A percentile compares a stretch with the other conserved stretches of the same genome.
phyloP scores from a whole-genome alignment of 345 rosid genomes.

The Lumnitzera racemosa region DNA sequence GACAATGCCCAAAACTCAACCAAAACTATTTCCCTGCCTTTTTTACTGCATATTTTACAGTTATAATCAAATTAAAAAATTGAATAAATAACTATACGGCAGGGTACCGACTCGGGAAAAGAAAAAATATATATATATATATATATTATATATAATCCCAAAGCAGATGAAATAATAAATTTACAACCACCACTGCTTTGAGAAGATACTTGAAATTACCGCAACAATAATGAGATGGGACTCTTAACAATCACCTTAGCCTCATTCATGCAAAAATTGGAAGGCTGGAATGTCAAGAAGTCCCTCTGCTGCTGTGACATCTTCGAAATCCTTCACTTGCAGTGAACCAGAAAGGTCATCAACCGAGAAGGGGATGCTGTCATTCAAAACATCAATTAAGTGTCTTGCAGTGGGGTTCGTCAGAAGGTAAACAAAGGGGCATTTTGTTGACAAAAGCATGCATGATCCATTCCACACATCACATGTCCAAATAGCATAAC shows the following conservation, averaged over 20 bases:
- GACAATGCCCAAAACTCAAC: conserved; percentile 2
- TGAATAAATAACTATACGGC: conserved; percentile 27
- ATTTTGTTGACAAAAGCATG: not conserved
- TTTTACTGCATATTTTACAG: conserved; percentile 25
- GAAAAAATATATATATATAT: not conserved
- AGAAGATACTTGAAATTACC: not conserved
- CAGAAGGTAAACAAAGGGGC: not conserved
- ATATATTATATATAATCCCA: not conserved
- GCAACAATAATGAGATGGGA: not conserved
- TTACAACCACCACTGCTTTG: conserved; percentile 14
- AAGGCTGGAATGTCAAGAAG: conserved; percentile 77
- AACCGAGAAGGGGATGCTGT: conserved; percentile 94
- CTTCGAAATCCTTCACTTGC: conserved; percentile 82
- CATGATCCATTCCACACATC: no score
- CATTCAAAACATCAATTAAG: conserved; percentile 10
- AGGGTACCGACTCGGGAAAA: conserved; percentile 14
- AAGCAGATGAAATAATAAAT: conserved; percentile 16
- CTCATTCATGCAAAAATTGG: conserved; percentile 64
- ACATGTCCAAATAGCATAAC: not conserved
- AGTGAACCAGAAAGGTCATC: conserved; percentile 77
- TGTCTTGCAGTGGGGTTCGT: not conserved
- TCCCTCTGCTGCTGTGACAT: conserved; percentile 68
- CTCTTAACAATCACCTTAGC: conserved; percentile 14
- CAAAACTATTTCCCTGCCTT: conserved; percentile 16
- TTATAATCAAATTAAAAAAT: conserved; percentile 25